Conservation (phyloP, 192 early-diverging fungal species). For the Spinellus fusiger region DNA sequence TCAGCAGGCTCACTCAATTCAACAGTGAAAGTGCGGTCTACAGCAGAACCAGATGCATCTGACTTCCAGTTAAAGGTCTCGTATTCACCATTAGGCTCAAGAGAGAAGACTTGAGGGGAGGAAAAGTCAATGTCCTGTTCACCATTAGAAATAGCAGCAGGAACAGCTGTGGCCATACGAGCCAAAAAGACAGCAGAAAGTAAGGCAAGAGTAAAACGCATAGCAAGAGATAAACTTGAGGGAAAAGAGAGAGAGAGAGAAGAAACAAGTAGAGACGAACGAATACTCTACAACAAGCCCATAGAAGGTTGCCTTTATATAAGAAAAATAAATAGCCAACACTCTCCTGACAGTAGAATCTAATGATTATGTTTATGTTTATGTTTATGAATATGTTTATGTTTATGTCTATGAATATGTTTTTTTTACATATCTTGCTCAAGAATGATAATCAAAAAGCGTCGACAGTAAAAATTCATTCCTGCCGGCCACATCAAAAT, state of each 20-base stretch:
- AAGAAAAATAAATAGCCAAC: too few species aligned
- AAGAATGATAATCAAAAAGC: neutral
- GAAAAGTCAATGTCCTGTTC: neutral
- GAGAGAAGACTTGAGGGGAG: neutral
- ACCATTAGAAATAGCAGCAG: neutral
- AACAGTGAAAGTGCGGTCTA: slow-evolving; percentile 1
- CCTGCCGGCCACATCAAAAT: neutral
- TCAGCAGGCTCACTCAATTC: neutral
- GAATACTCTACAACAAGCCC: too few species aligned
- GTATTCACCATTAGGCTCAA: neutral
- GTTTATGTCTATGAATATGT: too few species aligned
- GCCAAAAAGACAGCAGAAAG: slow-evolving; percentile 13
- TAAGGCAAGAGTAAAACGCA: slow-evolving; percentile 21
- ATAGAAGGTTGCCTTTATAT: too few species aligned
- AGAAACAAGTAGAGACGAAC: neutral
- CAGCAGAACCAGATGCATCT: neutral
- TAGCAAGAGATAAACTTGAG: neutral
- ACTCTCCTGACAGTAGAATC: too few species aligned
- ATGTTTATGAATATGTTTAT: too few species aligned
- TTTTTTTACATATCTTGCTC: neutral
- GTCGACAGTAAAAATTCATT: neutral
- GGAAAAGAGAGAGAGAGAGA: neutral
- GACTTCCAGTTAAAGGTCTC: slow-evolving; percentile 9
- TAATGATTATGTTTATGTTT: slow-evolving; percentile 1
- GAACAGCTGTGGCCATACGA: slow-evolving; percentile 6